Conservation (phyloP, 2,329 filamentous ascomycete genomes). For the Aplosporella prunicola region DNA sequence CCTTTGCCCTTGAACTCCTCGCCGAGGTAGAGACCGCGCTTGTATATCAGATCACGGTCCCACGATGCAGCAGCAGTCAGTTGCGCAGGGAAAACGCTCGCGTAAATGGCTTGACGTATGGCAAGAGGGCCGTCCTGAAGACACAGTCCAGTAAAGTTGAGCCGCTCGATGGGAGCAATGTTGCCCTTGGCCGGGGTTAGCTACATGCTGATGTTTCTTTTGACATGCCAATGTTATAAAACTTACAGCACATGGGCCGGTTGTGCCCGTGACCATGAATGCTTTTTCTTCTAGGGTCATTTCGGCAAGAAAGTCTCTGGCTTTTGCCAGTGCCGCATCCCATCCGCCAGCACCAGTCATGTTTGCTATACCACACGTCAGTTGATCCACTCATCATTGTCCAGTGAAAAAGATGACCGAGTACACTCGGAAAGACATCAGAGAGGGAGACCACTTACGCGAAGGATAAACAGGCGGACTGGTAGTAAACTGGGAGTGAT, state of each 20-base stretch:
- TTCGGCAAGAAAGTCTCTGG: slow-evolving; percentile 25
- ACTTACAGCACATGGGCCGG: slow-evolving; percentile 9
- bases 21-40: slow-evolving; percentile 26
- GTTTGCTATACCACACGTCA: slow-evolving; percentile 7
- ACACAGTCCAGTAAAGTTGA: slow-evolving; percentile 33
- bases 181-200: slow-evolving; percentile 19
- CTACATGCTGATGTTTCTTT: neutral
- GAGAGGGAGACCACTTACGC: slow-evolving; percentile 7
- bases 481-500: slow-evolving; percentile 7
- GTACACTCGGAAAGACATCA: neutral
- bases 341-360: slow-evolving; percentile 21
- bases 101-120: slow-evolving; percentile 11
- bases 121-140: slow-evolving; percentile 29
- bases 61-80: slow-evolving; percentile 31
- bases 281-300: slow-evolving; percentile 31
- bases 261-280: slow-evolving; percentile 22
- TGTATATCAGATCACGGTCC: slow-evolving; percentile 27
- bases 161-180: slow-evolving; percentile 27
- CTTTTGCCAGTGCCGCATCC: slow-evolving; percentile 27
- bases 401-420: neutral
- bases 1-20: slow-evolving; percentile 26
- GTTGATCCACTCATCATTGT: neutral
- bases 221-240: neutral
- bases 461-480: slow-evolving; percentile 6
- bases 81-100: slow-evolving; percentile 29